Percentiles rank a stretch among this genome's conserved stretches.
These are phyloP conservation scores for Chlorophyllum brunneum DNA, from an alignment of 768 basidiomycete genomes.

Conservation along the genomic window DNA sequence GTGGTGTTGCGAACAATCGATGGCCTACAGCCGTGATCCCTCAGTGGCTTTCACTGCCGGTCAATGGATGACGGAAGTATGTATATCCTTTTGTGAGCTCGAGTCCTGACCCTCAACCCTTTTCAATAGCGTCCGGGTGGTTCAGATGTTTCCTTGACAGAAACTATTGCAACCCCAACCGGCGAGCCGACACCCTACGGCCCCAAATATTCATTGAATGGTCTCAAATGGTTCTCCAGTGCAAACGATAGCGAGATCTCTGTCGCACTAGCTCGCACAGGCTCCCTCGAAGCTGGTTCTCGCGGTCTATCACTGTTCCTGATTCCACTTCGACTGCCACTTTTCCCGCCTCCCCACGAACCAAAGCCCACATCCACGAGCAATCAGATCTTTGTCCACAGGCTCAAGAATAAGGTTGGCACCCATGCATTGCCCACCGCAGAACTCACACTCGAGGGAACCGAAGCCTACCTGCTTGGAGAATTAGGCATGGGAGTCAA, in stretches of 20 bases:
- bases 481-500: constrained; percentile 56
- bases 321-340: constrained; percentile 58
- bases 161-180: constrained; percentile 51
- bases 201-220: constrained; percentile 53
- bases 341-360: constrained; percentile 37
- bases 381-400: constrained; percentile 68
- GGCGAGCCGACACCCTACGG: constrained; percentile 37
- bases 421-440: constrained; percentile 74
- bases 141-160: constrained; percentile 72
- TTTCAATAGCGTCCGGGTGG: constrained; percentile 57
- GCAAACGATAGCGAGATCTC: constrained; percentile 75
- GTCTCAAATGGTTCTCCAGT: constrained; percentile 84
- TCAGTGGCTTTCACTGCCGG: constrained; percentile 63
- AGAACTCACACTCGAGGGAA: constrained; percentile 57
- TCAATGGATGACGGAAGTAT: constrained; percentile 83
- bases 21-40: constrained; percentile 51
- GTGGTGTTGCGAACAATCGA: neutral
- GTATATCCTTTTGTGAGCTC: constrained; percentile 19
- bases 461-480: constrained; percentile 65
- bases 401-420: constrained; percentile 77
- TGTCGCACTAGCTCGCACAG: constrained; percentile 72
- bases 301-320: constrained; percentile 72
- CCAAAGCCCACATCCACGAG: constrained; percentile 42
- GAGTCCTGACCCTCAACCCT: constrained; percentile 33
- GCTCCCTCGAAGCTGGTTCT: constrained; percentile 49